phyloP scores from a whole-genome alignment of 2,329 filamentous ascomycete genomes.

The Fusarium redolens region DNA sequence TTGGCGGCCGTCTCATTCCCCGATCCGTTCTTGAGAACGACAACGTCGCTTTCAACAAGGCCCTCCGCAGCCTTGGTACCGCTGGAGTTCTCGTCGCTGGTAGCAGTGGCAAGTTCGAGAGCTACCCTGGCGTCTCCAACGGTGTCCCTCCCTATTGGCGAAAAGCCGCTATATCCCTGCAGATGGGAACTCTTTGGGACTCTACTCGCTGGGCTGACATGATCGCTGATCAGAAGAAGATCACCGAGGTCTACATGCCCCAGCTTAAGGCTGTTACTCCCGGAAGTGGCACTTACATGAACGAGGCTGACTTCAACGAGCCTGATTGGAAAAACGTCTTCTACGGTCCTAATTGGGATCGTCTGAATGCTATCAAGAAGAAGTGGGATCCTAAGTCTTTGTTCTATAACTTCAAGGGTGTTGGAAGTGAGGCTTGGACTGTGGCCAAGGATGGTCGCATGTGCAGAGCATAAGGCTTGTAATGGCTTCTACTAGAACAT shows the following conservation, averaged over 20 bases:
- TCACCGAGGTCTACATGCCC: slow-evolving; percentile 45
- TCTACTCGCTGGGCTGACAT: slow-evolving; percentile 46
- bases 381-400: slow-evolving; percentile 60
- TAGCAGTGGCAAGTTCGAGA: neutral
- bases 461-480: slow-evolving; percentile 17
- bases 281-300: slow-evolving; percentile 59
- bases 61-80: neutral
- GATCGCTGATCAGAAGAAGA: slow-evolving; percentile 46
- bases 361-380: slow-evolving; percentile 58
- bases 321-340: slow-evolving; percentile 57
- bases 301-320: slow-evolving; percentile 62
- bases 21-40: slow-evolving; percentile 38
- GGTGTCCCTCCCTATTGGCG: slow-evolving; percentile 1
- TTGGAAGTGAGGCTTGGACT: slow-evolving; percentile 64
- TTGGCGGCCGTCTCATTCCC: slow-evolving; percentile 58
- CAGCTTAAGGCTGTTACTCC: slow-evolving; percentile 51
- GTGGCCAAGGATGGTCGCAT: slow-evolving; percentile 24
- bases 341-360: slow-evolving; percentile 59
- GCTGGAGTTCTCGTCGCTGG: neutral
- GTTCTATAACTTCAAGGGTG: slow-evolving; percentile 60
- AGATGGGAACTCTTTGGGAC: slow-evolving; percentile 37
- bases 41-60: slow-evolving; percentile 1
- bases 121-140: neutral
- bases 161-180: neutral
- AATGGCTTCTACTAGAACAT: neutral